A percentile compares a stretch with the other conserved stretches of the same genome.
These are phyloP conservation scores for Aspergillus pseudoviridinutans DNA, from an alignment of 2,329 filamentous ascomycete species.

Conservation along the genomic window DNA sequence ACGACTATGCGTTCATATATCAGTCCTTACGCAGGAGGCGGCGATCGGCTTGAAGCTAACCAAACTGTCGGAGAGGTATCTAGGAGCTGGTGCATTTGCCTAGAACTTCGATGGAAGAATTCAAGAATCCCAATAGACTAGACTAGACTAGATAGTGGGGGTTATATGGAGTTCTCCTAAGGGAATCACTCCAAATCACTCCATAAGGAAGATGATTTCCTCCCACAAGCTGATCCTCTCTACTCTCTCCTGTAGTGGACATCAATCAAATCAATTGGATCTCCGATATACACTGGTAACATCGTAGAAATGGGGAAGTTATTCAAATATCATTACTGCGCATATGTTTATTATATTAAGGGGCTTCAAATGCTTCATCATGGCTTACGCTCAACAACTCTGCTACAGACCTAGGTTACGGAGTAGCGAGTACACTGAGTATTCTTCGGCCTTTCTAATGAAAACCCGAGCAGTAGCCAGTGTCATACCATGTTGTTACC, in stretches of 20 bases:
- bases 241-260: not conserved
- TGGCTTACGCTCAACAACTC: not conserved
- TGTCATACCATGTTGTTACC: not conserved
- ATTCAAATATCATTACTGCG: too few relatives aligned
- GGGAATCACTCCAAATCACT: not conserved
- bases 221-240: not conserved
- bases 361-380: not conserved
- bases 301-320: too few relatives aligned
- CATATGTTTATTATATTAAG: not conserved
- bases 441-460: too few relatives aligned
- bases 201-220: not conserved
- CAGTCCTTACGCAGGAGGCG: not conserved
- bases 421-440: too few relatives aligned
- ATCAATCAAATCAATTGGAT: not conserved
- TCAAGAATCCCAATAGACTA: not conserved
- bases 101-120: not conserved
- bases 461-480: not conserved
- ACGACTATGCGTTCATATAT: not conserved
- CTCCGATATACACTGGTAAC: not conserved
- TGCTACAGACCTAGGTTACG: too few relatives aligned
- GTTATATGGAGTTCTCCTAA: too few relatives aligned
- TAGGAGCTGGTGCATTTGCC: not conserved
- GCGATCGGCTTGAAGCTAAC: not conserved
- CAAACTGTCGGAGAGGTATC: not conserved
- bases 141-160: too few relatives aligned